Percentiles rank a stretch among this genome's conserved stretches.
Conservation (phyloP, 2,329 filamentous ascomycete genomes). For the Leptoxyphium fumago region DNA sequence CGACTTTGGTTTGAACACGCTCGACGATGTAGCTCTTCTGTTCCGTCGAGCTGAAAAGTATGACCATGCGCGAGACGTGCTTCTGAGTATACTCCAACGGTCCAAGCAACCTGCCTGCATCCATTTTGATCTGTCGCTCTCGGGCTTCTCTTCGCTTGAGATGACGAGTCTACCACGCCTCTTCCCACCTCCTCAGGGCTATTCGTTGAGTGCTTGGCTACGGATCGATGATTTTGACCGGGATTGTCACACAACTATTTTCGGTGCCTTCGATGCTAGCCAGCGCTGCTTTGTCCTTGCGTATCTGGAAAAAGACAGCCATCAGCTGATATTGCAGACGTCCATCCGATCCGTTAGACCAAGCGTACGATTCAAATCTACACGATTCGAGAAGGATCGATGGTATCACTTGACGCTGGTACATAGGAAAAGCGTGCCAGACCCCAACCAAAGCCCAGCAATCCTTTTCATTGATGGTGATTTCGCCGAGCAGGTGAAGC, state of each 20-base stretch:
- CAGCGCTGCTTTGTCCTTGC: slow-evolving; percentile 89
- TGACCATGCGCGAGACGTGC: slow-evolving; percentile 47
- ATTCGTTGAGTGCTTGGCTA: slow-evolving; percentile 83
- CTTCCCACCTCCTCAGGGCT: slow-evolving; percentile 75
- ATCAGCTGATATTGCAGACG: slow-evolving; percentile 89
- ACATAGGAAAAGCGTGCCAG: slow-evolving; percentile 40
- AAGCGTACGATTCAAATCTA: slow-evolving; percentile 84
- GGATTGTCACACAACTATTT: slow-evolving; percentile 79
- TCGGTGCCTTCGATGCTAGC: slow-evolving; percentile 81
- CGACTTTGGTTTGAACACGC: slow-evolving; percentile 57
- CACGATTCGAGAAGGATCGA: slow-evolving; percentile 54
- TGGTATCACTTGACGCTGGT: slow-evolving; percentile 95
- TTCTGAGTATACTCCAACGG: slow-evolving; percentile 56
- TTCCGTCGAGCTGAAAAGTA: slow-evolving; percentile 42
- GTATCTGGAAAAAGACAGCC: slow-evolving; percentile 86
- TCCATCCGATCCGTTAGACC: slow-evolving; percentile 75
- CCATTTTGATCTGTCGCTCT: slow-evolving; percentile 80
- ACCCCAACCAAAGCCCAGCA: slow-evolving; percentile 32
- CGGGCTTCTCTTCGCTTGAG: slow-evolving; percentile 84
- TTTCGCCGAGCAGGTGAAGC: slow-evolving; percentile 82
- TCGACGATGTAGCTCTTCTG: slow-evolving; percentile 73
- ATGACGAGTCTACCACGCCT: slow-evolving; percentile 67
- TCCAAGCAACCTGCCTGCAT: slow-evolving; percentile 73
- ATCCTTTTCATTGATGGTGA: slow-evolving; percentile 85
- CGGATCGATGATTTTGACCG: slow-evolving; percentile 76